Conservation (phyloP, 176 grass and related monocot genomes). For the Carex cristatella region DNA sequence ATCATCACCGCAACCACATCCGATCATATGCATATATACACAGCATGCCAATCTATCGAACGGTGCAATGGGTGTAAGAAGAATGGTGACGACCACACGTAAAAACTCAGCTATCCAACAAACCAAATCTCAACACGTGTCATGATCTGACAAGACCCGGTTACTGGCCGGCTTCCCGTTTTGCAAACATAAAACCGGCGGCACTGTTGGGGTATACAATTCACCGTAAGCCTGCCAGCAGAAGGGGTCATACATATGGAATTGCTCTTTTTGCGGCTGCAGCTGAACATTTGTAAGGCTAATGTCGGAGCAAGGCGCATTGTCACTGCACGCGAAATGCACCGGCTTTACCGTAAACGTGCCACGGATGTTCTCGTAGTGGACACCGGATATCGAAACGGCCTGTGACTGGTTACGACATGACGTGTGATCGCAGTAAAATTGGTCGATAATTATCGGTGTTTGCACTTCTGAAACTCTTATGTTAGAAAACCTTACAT, state of each 20-base stretch:
- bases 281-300: constrained; percentile 76
- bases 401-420: constrained; percentile 80
- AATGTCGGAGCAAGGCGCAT: constrained; percentile 77
- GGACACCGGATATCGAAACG: constrained; percentile 65
- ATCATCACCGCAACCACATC: background rate
- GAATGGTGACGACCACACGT: constrained; percentile 49
- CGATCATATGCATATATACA: constrained; percentile 59
- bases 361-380: constrained; percentile 84
- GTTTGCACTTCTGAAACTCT: constrained; percentile 79
- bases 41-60: constrained; percentile 42
- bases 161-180: constrained; percentile 87
- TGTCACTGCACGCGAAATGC: constrained; percentile 92
- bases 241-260: constrained; percentile 81
- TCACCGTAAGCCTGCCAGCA: constrained; percentile 93
- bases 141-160: constrained; percentile 63
- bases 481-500: constrained; percentile 82
- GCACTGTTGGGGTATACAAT: constrained; percentile 61
- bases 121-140: constrained; percentile 58
- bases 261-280: constrained; percentile 47
- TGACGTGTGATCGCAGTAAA: constrained; percentile 69
- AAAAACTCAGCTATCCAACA: constrained; percentile 35
- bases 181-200: constrained; percentile 80
- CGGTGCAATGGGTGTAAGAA: constrained; percentile 67
- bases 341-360: constrained; percentile 83
- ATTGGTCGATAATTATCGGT: constrained; percentile 92